Evolutionary conservation across 139 green algal species (phyloP).

Genomic region (Ulvella scutata): DNA sequence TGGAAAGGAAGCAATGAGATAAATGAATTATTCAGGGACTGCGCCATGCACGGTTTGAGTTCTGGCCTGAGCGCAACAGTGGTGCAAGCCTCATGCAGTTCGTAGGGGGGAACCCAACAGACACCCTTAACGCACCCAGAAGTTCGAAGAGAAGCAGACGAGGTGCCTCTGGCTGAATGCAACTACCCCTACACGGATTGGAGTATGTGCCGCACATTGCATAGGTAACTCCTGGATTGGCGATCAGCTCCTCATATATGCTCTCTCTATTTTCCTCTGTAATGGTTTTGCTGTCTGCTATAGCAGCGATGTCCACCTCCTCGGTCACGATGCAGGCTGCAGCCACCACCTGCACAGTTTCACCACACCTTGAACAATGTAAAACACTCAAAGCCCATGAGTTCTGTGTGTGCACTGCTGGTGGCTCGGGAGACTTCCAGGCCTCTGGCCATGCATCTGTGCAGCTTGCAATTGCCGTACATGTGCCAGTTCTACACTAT

Average conservation of each 20-base stretch:
- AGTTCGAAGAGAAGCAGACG: too few species aligned
- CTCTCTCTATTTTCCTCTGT: slow-evolving; percentile 41
- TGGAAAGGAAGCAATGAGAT: too few species aligned
- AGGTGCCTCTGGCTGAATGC: too few species aligned
- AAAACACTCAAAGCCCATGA: not conserved
- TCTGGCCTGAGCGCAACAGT: too few species aligned
- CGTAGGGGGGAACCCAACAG: too few species aligned
- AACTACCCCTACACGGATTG: too few species aligned
- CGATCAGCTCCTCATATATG: slow-evolving; percentile 42
- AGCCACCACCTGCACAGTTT: slow-evolving; percentile 6
- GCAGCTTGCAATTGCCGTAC: not conserved
- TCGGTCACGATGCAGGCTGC: slow-evolving; percentile 39
- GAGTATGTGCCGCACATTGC: slow-evolving; percentile 37
- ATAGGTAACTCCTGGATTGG: slow-evolving; percentile 30
- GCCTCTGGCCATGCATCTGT: not conserved
- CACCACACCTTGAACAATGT: not conserved
- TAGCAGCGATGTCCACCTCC: slow-evolving; percentile 12
- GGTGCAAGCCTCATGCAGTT: too few species aligned
- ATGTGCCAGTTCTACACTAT: not conserved
- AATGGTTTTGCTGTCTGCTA: slow-evolving; percentile 71
- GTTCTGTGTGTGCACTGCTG: not conserved
- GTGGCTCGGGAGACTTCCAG: not conserved
- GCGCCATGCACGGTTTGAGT: too few species aligned
- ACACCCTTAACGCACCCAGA: too few species aligned
- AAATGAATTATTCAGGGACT: too few species aligned